A percentile compares a stretch with the other conserved stretches of the same genome.
Evolutionary conservation across 345 rosid genomes (phyloP).

Genomic region (Gossypium anomalum): DNA sequence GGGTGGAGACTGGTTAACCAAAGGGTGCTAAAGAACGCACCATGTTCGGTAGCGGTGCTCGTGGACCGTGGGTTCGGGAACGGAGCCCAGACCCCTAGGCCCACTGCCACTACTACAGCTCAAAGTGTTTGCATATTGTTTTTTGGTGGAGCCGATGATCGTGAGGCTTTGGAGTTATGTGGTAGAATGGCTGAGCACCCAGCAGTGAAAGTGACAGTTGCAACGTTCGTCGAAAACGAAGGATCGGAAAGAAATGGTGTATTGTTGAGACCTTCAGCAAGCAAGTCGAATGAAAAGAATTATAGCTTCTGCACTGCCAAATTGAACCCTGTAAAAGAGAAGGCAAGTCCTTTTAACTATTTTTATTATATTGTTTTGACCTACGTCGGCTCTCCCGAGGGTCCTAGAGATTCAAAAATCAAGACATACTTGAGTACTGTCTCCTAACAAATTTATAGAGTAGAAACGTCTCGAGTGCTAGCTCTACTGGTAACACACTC

Average conservation of each 20-base stretch:
- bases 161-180: constrained; percentile 71
- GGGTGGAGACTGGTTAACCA: constrained; percentile 78
- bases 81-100: constrained; percentile 26
- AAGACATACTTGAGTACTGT: no score
- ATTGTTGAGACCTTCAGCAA: constrained; percentile 34
- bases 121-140: constrained; percentile 58
- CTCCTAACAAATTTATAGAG: no score
- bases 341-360: constrained; percentile 22
- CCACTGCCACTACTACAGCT: constrained; percentile 16
- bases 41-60: constrained; percentile 72
- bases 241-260: constrained; percentile 28
- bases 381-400: no score
- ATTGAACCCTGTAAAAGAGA: constrained; percentile 44
- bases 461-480: no score
- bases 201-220: constrained; percentile 44
- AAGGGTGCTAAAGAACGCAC: constrained; percentile 61
- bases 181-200: constrained; percentile 77
- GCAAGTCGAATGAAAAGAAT: constrained; percentile 34
- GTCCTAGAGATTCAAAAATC: no score
- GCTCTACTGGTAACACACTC: no score
- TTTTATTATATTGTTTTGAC: no score
- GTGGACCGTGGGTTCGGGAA: constrained; percentile 78
- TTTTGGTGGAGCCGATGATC: constrained; percentile 81
- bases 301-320: constrained; percentile 51
- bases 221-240: constrained; percentile 43